Conservation (phyloP, 2,329 filamentous ascomycete species). For the Pestalotiopsis sp. region DNA sequence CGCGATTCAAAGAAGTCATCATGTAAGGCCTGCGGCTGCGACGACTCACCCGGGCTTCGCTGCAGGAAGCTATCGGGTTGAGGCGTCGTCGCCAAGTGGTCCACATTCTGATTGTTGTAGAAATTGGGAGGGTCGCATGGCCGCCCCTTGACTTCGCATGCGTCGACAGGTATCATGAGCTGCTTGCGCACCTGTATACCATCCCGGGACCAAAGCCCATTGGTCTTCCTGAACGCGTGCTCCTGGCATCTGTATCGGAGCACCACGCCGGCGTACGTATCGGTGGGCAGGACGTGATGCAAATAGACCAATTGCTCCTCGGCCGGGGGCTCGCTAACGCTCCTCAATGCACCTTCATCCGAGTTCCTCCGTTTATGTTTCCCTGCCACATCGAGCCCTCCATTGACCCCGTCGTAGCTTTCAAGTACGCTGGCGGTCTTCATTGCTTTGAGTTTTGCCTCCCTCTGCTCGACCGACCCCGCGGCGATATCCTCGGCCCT, state of each 20-base stretch:
- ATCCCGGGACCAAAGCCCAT: conserved; percentile 93
- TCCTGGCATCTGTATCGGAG: conserved; percentile 88
- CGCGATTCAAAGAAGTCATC: conserved; percentile 45
- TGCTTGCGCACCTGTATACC: conserved; percentile 82
- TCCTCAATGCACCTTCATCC: conserved; percentile 53
- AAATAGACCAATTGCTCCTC: conserved; percentile 86
- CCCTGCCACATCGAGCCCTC: conserved; percentile 56
- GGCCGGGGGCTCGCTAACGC: conserved; percentile 57
- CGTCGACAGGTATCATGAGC: conserved; percentile 84
- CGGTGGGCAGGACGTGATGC: conserved; percentile 78
- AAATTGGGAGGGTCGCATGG: conserved; percentile 58
- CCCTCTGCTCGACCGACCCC: conserved; percentile 55
- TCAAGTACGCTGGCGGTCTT: conserved; percentile 63
- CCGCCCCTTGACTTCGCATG: conserved; percentile 81
- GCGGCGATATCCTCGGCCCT: conserved; percentile 52
- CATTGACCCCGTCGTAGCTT: conserved; percentile 62
- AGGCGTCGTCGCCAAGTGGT: conserved; percentile 56
- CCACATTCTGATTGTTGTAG: conserved; percentile 41
- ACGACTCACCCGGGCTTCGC: conserved; percentile 19
- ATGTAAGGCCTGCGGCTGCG: conserved; percentile 29
- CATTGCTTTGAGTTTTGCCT: conserved; percentile 56
- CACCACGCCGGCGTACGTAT: conserved; percentile 89
- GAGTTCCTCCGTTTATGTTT: conserved; percentile 69
- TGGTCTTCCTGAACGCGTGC: conserved; percentile 81
- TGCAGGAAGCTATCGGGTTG: conserved; percentile 32